phyloP scores from a whole-genome alignment of 1,284 basidiomycete species.

The Grifola frondosa region DNA sequence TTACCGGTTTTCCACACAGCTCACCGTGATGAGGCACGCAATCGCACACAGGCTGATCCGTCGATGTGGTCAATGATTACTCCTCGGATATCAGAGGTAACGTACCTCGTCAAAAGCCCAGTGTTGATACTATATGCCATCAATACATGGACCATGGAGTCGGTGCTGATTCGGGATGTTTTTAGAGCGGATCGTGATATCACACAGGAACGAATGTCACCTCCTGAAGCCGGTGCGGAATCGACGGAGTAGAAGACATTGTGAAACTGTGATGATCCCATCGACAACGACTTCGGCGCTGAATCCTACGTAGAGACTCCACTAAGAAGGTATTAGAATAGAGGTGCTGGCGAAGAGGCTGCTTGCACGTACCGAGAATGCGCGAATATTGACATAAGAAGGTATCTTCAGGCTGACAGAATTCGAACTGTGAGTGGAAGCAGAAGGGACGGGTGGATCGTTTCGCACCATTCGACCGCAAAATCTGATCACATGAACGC shows the following conservation, averaged over 20 bases:
- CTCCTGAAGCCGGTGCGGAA: constrained; percentile 23
- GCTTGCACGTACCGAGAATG: constrained; percentile 20
- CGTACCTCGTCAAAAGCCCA: constrained; percentile 22
- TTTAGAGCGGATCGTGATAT: not conserved
- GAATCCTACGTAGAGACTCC: constrained; percentile 24
- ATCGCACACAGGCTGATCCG: constrained; percentile 16
- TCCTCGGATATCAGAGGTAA: not conserved
- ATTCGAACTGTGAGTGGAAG: not conserved
- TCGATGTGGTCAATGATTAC: not conserved
- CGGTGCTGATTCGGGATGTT: constrained; percentile 5
- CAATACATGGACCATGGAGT: constrained; percentile 15
- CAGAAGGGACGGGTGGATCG: not conserved
- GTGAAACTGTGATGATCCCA: constrained; percentile 19
- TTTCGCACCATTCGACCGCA: constrained; percentile 15
- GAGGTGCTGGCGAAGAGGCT: too few relatives aligned
- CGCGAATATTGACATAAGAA: constrained; percentile 12
- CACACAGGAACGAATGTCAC: constrained; percentile 6
- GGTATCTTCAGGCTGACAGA: constrained; percentile 9
- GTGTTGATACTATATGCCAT: constrained; percentile 24
- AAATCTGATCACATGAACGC: constrained; percentile 14
- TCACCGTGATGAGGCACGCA: constrained; percentile 16
- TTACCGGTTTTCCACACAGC: too few relatives aligned
- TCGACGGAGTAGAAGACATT: constrained; percentile 19
- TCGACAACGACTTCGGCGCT: constrained; percentile 19
- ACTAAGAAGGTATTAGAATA: constrained; percentile 5